Evolutionary conservation across 2,329 filamentous ascomycete genomes (phyloP).

Genomic region (Raffaelea arxii): DNA sequence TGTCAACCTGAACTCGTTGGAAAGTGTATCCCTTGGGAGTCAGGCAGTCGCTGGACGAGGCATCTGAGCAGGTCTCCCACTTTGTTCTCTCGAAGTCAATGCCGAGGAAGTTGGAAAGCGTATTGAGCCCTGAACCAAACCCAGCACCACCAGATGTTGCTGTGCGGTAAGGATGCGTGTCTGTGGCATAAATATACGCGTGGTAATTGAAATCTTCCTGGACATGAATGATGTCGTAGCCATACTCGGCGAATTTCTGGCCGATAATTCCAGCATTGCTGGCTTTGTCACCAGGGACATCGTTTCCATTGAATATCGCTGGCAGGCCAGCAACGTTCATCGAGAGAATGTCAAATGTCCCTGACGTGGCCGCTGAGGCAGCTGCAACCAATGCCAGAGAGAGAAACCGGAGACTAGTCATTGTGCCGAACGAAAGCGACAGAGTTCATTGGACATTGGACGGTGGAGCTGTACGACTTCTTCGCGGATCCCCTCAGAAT

Average conservation of each 20-base stretch:
- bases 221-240: conserved; percentile 52
- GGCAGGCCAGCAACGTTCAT: conserved; percentile 55
- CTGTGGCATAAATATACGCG: conserved; percentile 49
- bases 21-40: conserved; percentile 63
- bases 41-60: conserved; percentile 48
- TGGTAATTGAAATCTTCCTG: conserved; percentile 67
- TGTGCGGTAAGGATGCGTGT: conserved; percentile 50
- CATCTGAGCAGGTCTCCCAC: conserved; percentile 49
- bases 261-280: conserved; percentile 49
- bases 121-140: conserved; percentile 56
- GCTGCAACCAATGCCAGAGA: too few relatives aligned
- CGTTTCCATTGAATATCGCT: conserved; percentile 45
- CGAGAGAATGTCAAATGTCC: conserved; percentile 40
- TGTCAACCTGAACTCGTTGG: conserved; percentile 46
- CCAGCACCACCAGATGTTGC: conserved; percentile 54
- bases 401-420: too few relatives aligned
- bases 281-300: conserved; percentile 51
- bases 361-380: conserved; percentile 6
- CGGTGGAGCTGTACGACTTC: too few relatives aligned
- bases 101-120: conserved; percentile 49
- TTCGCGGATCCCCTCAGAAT: too few relatives aligned
- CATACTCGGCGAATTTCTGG: conserved; percentile 42
- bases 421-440: too few relatives aligned
- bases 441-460: too few relatives aligned
- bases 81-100: conserved; percentile 45